Base-by-base conservation (phyloP, 1,284 basidiomycete genomes). In the Xanthoconium separans region DNA sequence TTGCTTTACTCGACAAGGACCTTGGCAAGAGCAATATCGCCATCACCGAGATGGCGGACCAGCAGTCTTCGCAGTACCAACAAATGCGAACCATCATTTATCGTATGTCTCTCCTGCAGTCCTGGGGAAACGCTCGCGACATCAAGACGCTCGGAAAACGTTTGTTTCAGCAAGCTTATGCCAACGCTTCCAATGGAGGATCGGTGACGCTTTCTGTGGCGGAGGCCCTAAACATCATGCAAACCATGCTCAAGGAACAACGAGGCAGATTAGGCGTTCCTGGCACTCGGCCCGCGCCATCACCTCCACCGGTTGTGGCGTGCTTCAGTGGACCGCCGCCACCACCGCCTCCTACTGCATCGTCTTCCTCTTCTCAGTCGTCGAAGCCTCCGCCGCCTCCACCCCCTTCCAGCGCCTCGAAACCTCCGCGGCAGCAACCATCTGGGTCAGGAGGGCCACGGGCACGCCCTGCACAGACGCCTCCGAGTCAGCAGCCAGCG, bases 91-190 rank as follows among this genome's bases (percentile, higher is more conserved):
- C 47, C 4, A 50, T 77, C 8, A 50, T 85, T 45, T 53, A 65
- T 3, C 50, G 73, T 13, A 70, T 85, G 55, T 70, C 77, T 4
- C 37, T 57, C 15, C 65, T 84, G 0, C 68, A 73, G 4, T 77
- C 76, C 2, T 85, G 84, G 84, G 84, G 84, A 11, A 86, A 86
- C 52, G 83, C 83, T 4, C 75, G 85, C 9, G 82, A 85, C 54
- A 75, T 85, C 58, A 71, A 78, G 46, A 81, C 79, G 0, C 66
- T 85, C 4, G 68, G 79, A 1, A 79, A 78, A 58, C 63, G 73
- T 41, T 76, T 85, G 70, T 62, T 76, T 18, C 61, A 66, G 15
- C 45, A 63, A 9, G 77, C 71, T 1, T 68, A 41, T 8, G 51
- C 53, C 9, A 64, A 66, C 9, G 62, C 56, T 13, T 62, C 62